A percentile compares a stretch with the other conserved stretches of the same genome.
These are phyloP conservation scores for Brasilioporus rufonigricans DNA, from an alignment of 768 basidiomycete species.

Conservation along the genomic window DNA sequence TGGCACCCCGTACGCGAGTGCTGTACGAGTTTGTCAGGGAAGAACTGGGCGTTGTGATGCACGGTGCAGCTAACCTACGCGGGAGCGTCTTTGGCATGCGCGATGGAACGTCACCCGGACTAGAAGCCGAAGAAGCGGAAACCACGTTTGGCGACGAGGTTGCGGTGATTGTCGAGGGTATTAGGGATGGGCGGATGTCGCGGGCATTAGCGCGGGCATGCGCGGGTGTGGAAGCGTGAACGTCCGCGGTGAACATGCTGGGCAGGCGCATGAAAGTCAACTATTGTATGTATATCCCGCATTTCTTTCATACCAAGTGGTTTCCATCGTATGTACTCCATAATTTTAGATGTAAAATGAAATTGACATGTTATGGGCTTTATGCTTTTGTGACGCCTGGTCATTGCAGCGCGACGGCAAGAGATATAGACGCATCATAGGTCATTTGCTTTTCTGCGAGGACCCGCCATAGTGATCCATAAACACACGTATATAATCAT, in stretches of 20 bases:
- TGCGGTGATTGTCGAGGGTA: conserved; percentile 74
- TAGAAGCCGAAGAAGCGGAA: conserved; percentile 52
- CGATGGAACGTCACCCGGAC: conserved; percentile 29
- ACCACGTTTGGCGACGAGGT: conserved; percentile 69
- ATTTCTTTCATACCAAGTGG: neutral
- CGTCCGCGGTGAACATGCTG: neutral
- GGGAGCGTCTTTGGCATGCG: conserved; percentile 57
- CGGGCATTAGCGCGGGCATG: conserved; percentile 56
- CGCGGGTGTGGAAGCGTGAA: conserved; percentile 19
- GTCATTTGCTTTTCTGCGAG: no score
- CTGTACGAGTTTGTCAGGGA: conserved; percentile 78
- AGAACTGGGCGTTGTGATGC: conserved; percentile 74
- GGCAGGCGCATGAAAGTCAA: neutral
- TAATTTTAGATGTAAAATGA: neutral
- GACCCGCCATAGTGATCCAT: no score
- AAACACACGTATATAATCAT: no score
- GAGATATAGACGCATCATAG: no score
- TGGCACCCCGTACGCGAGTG: conserved; percentile 52
- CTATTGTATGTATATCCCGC: neutral
- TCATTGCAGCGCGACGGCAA: no score
- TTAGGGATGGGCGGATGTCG: conserved; percentile 69
- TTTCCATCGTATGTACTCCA: neutral
- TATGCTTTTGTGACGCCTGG: no score
- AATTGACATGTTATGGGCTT: no score
- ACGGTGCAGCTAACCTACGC: conserved; percentile 70